Evolutionary conservation across 139 green algal species (phyloP).

Genomic region (Asterochloris erici): DNA sequence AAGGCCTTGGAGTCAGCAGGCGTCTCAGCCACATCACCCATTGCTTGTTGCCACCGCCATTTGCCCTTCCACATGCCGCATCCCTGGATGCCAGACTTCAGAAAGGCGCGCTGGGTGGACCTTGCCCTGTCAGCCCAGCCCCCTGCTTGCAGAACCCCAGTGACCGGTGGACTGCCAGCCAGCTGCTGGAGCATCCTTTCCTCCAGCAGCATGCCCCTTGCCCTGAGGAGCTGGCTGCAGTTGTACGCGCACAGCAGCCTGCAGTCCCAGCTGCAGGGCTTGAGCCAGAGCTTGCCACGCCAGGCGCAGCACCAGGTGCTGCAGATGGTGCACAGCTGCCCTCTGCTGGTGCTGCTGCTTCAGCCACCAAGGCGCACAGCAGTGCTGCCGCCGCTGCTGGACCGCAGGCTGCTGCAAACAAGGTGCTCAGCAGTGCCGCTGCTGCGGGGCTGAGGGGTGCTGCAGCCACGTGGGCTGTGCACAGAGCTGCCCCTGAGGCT

Average conservation of each 20-base stretch:
- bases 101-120: background rate
- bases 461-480: too few species aligned
- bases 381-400: too few species aligned
- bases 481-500: too few species aligned
- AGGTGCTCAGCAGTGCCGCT: too few species aligned
- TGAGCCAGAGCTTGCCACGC: background rate
- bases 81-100: background rate
- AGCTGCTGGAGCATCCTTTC: background rate
- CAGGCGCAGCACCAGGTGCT: background rate
- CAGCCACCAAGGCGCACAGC: background rate
- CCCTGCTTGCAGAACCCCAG: background rate
- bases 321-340: background rate
- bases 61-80: too few species aligned
- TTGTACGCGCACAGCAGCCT: too few species aligned
- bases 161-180: background rate
- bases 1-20: background rate
- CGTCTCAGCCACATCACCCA: too few species aligned
- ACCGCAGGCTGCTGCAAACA: too few species aligned
- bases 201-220: background rate
- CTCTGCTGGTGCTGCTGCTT: background rate
- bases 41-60: too few species aligned
- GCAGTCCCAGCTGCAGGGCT: background rate
- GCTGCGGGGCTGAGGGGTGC: too few species aligned
- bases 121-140: background rate
- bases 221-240: background rate